Percentiles rank a stretch among this genome's conserved stretches.
phyloP scores from a whole-genome alignment of 257 asterid species.

The Forsythia viridissima region DNA sequence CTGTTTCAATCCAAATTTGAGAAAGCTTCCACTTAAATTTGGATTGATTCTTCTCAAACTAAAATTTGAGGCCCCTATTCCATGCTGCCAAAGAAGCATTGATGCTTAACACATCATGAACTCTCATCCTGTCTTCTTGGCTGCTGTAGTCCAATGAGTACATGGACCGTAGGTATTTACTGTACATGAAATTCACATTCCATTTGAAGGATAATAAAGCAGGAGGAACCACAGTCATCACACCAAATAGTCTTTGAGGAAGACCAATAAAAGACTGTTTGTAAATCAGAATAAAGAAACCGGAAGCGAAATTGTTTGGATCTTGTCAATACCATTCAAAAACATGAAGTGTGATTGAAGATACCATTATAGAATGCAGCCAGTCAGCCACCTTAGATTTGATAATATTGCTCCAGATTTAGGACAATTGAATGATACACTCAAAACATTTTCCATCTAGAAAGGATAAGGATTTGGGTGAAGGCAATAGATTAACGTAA shows the following conservation, averaged over 20 bases:
- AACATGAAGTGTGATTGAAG: no score
- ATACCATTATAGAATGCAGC: no score
- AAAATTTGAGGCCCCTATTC: no score
- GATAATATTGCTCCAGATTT: no score
- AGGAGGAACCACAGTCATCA: not conserved
- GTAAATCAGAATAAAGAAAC: not conserved
- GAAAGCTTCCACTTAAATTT: not conserved
- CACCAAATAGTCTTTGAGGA: not conserved
- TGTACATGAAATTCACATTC: not conserved
- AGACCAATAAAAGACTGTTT: not conserved
- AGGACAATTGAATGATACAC: no score
- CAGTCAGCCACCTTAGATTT: no score
- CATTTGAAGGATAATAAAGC: not conserved
- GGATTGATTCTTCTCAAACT: not conserved
- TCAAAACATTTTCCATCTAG: no score
- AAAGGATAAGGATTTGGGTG: no score
- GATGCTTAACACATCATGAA: not conserved
- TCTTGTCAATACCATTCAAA: not conserved
- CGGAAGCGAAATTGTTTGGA: not conserved
- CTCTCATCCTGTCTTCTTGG: not conserved
- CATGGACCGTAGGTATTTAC: not conserved
- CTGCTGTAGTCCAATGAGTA: not conserved
- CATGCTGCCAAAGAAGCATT: not conserved
- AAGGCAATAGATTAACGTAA: not conserved
- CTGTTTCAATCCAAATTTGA: not conserved